Percentiles rank a stretch among this genome's conserved stretches.
Evolutionary conservation across 108 stramenopile species (phyloP).

Genomic region (Pseudonitzschia multistriata): DNA sequence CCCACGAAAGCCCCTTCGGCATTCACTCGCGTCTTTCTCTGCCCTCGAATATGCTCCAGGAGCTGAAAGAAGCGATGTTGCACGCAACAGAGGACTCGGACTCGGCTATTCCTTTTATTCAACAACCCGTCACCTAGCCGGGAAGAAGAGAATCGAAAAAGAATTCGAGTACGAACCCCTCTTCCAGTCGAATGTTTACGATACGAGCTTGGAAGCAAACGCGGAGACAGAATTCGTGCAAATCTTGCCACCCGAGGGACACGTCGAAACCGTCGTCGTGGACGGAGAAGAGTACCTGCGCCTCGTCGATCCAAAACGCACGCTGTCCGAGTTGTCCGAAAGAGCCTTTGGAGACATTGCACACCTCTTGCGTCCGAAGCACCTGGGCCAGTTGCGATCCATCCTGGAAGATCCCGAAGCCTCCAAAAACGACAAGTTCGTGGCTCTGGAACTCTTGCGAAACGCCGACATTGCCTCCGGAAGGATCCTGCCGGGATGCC

Average conservation of each 20-base stretch:
- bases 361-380: conserved; percentile 88
- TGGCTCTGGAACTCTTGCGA: conserved; percentile 93
- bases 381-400: conserved; percentile 86
- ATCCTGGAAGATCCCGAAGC: conserved; percentile 95
- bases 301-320: conserved; percentile 44
- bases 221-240: conserved; percentile 54
- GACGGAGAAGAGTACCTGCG: conserved; percentile 59
- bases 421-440: conserved; percentile 92
- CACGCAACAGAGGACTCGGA: no score
- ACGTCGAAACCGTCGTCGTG: conserved; percentile 49
- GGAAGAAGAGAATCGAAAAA: conserved; percentile 8
- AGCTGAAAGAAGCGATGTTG: no score
- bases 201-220: conserved; percentile 13
- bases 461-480: conserved; percentile 95
- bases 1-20: neutral
- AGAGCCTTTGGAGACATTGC: conserved; percentile 90
- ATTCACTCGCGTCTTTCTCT: neutral
- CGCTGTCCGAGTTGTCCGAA: conserved; percentile 59
- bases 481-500: conserved; percentile 90
- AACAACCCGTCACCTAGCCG: neutral
- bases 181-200: conserved; percentile 54
- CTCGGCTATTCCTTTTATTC: neutral
- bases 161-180: conserved; percentile 57
- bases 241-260: conserved; percentile 44
- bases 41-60: neutral